Base-by-base conservation (phyloP, 306 rosid genomes). In the Trifolium dubium region DNA sequence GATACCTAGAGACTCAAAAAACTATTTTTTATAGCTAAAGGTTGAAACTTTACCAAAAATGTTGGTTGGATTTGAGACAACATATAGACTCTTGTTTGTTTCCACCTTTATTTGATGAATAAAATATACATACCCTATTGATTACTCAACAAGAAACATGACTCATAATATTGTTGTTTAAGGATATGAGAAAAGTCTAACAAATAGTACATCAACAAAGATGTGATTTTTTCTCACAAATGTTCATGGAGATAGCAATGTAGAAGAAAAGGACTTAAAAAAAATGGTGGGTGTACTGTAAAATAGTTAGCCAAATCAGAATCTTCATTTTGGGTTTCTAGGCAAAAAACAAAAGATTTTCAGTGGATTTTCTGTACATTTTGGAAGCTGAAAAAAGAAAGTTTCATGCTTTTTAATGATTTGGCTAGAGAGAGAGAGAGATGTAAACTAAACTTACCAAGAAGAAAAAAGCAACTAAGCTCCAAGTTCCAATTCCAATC, bases 91-190 rank as follows among this genome's bases (percentile, higher is more conserved):
- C 50, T 15, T 29, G 39, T 12, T 58, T 46, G 18, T 29, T 60
- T 46, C 23, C 37, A 37, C 39, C 51, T 71, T 68, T 49, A 44
- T 12, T 44, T 44, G 6, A 44, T 44, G 15, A 44, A 40, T 11
- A 11, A 54, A 54, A 54, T 18, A 18, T 18, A 9, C 19, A 18
- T 18, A 9, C 19, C 60, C 31, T 46, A 37, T 73, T 44, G 17
- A 40, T 32, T 69, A 71, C 41, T 43, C 76, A 39, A 67, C 72
- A 66, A 79, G 80, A 79, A 75, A 79, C 49, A 30, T 70, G 76
- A 62, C 39, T 40, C 40, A 37, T 37, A 32, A 55, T 6, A 67
- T 15, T 65, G 81, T 67, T 40, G 64, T 46, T 66, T 12, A 75
- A 60, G 66, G 50, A 31, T 19, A 14, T 49, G 3, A 50, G n/a